Evolutionary conservation across 208 protist genomes (phyloP).

Genomic region (Trypanosoma vivax): DNA sequence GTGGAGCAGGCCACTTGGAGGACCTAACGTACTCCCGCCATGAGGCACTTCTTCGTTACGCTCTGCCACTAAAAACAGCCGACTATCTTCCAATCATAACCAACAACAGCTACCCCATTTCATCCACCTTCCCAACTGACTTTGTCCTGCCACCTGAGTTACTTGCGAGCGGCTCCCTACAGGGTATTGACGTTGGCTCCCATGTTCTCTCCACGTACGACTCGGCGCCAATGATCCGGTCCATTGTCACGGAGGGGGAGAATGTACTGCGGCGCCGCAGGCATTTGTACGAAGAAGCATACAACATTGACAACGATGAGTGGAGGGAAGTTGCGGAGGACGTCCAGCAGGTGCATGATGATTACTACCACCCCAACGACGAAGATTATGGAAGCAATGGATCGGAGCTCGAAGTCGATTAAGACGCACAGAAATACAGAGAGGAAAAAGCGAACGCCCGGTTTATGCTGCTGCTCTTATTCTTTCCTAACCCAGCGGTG

Average conservation of each 20-base stretch:
- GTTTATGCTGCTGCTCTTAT: not conserved
- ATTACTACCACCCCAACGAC: slow-evolving; percentile 58
- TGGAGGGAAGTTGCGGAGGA: slow-evolving; percentile 70
- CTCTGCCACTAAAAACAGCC: slow-evolving; percentile 44
- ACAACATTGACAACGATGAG: slow-evolving; percentile 67
- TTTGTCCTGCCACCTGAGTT: slow-evolving; percentile 33
- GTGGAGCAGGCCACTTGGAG: slow-evolving; percentile 48
- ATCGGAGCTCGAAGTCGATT: slow-evolving; percentile 14
- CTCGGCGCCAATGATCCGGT: slow-evolving; percentile 50
- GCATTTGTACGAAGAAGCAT: slow-evolving; percentile 36
- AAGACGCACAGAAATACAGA: not conserved
- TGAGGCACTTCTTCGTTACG: slow-evolving; percentile 80
- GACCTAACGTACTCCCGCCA: slow-evolving; percentile 40
- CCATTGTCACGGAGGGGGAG: slow-evolving; percentile 23
- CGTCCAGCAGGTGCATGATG: slow-evolving; percentile 50
- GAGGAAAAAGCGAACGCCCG: not conserved
- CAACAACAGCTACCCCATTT: slow-evolving; percentile 54
- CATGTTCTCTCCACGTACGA: slow-evolving; percentile 67
- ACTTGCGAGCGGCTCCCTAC: slow-evolving; percentile 6
- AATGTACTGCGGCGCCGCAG: slow-evolving; percentile 31
- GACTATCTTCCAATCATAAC: slow-evolving; percentile 64
- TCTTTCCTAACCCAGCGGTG: too few relatives aligned
- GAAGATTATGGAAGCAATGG: slow-evolving; percentile 24
- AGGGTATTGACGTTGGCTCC: slow-evolving; percentile 45
- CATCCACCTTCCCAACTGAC: slow-evolving; percentile 50